phyloP scores from a whole-genome alignment of 1,284 basidiomycete species.

The Agroathelia rolfsii region DNA sequence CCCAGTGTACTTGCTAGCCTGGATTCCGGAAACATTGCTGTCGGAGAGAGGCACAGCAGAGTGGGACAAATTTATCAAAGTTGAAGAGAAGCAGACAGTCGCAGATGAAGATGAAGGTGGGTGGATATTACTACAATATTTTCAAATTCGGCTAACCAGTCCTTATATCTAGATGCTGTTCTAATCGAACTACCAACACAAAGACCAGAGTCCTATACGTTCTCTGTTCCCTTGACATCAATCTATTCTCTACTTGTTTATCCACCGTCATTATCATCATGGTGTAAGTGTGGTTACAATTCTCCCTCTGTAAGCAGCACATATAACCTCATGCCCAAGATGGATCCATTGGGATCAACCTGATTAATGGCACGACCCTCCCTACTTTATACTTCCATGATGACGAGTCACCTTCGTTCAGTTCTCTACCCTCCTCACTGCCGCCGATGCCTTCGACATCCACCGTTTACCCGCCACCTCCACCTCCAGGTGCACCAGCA shows the following conservation, averaged over 20 bases:
- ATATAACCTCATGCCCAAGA: constrained; percentile 29
- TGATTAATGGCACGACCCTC: constrained; percentile 82
- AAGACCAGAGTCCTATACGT: constrained; percentile 84
- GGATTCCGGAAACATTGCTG: constrained; percentile 76
- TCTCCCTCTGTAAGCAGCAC: constrained; percentile 4
- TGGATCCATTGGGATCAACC: constrained; percentile 71
- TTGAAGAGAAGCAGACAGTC: constrained; percentile 52
- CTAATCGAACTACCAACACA: constrained; percentile 69
- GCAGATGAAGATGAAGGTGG: constrained; percentile 68
- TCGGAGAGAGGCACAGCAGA: constrained; percentile 68
- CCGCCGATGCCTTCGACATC: constrained; percentile 35
- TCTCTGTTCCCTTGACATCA: constrained; percentile 82
- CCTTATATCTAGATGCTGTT: constrained; percentile 47
- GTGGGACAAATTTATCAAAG: constrained; percentile 79
- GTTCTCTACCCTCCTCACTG: too few species aligned
- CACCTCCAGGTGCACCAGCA: constrained; percentile 28
- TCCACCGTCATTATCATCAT: constrained; percentile 76
- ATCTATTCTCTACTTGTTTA: constrained; percentile 87
- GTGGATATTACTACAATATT: constrained; percentile 13
- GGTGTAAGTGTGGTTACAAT: constrained; percentile 53
- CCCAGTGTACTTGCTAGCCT: constrained; percentile 68
- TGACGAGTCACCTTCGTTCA: constrained; percentile 81
- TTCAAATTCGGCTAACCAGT: constrained; percentile 9
- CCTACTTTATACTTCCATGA: constrained; percentile 94
- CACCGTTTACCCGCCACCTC: constrained; percentile 52